Conservation (phyloP, 2,329 filamentous ascomycete species). For the Biscogniauxia mediterranea region DNA sequence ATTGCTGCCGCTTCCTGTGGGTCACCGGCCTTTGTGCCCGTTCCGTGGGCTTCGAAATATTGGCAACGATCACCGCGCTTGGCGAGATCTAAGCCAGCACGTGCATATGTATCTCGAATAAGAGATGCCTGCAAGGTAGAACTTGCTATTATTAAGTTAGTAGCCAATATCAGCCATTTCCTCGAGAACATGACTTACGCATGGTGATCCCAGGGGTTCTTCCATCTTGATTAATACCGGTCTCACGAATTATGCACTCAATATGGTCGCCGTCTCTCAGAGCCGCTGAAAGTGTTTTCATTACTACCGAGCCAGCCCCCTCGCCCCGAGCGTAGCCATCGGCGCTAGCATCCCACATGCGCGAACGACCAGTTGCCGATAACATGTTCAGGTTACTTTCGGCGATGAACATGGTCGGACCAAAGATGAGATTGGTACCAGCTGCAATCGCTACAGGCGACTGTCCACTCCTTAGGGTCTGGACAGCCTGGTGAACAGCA, state of each 20-base stretch:
- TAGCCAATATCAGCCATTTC: background rate
- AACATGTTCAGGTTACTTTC: slow-evolving; percentile 4
- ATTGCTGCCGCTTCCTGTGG: slow-evolving; percentile 26
- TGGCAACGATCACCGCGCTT: slow-evolving; percentile 18
- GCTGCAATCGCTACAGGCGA: slow-evolving; percentile 4
- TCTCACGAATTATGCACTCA: slow-evolving; percentile 19
- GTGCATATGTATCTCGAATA: slow-evolving; percentile 9
- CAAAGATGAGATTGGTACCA: slow-evolving; percentile 10
- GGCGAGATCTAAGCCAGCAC: slow-evolving; percentile 10
- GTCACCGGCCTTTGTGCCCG: slow-evolving; percentile 28
- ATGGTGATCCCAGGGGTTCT: slow-evolving; percentile 13
- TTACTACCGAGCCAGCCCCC: slow-evolving; percentile 28
- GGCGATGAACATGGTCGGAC: background rate
- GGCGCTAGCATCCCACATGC: slow-evolving; percentile 7
- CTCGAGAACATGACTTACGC: background rate
- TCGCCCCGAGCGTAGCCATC: slow-evolving; percentile 33
- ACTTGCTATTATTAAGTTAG: slow-evolving; percentile 3
- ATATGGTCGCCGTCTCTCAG: slow-evolving; percentile 29
- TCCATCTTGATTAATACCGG: slow-evolving; percentile 18
- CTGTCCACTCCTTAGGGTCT: slow-evolving; percentile 7
- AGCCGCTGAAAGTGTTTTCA: slow-evolving; percentile 36
- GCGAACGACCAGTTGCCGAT: background rate
- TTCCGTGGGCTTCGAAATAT: slow-evolving; percentile 32
- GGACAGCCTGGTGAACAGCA: slow-evolving; percentile 12
- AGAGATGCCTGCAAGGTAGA: slow-evolving; percentile 5